Conservation (phyloP, 345 rosid genomes). For the Populus simonii region DNA sequence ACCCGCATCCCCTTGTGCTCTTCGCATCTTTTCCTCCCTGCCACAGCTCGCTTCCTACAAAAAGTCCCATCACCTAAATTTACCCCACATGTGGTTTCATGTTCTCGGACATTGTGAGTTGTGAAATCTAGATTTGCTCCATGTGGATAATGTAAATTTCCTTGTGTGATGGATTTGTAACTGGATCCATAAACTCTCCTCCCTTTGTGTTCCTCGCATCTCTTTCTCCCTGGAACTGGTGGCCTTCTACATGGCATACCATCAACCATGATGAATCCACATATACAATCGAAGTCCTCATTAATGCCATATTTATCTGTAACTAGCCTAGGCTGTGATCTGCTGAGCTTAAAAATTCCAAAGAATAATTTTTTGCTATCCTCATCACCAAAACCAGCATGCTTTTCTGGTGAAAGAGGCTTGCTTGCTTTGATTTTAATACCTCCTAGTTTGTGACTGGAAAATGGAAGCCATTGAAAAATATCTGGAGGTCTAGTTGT, state of each 20-base stretch:
- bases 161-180: neutral
- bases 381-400: slow-evolving; percentile 23
- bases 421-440: slow-evolving; percentile 53
- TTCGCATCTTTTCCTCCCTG: slow-evolving; percentile 61
- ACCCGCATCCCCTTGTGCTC: slow-evolving; percentile 68
- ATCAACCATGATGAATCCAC: slow-evolving; percentile 52
- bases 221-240: slow-evolving; percentile 59
- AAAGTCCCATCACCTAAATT: slow-evolving; percentile 42
- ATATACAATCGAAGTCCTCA: slow-evolving; percentile 28
- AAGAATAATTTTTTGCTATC: slow-evolving; percentile 30
- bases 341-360: slow-evolving; percentile 46
- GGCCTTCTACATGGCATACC: slow-evolving; percentile 45
- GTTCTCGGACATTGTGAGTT: neutral
- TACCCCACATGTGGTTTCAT: slow-evolving; percentile 44
- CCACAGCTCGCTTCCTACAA: slow-evolving; percentile 42
- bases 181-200: slow-evolving; percentile 35
- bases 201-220: slow-evolving; percentile 70
- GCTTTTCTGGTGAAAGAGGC: slow-evolving; percentile 28
- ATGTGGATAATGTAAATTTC: slow-evolving; percentile 2
- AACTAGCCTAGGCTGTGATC: slow-evolving; percentile 53
- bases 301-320: slow-evolving; percentile 15
- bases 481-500: slow-evolving; percentile 28
- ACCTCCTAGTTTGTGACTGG: slow-evolving; percentile 48
- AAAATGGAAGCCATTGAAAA: slow-evolving; percentile 34
- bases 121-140: slow-evolving; percentile 5